Evolutionary conservation across 352 stramenopile genomes (phyloP), one percentile per base, ranked within the genome.

Genomic region (Phytophthora idaei): DNA sequence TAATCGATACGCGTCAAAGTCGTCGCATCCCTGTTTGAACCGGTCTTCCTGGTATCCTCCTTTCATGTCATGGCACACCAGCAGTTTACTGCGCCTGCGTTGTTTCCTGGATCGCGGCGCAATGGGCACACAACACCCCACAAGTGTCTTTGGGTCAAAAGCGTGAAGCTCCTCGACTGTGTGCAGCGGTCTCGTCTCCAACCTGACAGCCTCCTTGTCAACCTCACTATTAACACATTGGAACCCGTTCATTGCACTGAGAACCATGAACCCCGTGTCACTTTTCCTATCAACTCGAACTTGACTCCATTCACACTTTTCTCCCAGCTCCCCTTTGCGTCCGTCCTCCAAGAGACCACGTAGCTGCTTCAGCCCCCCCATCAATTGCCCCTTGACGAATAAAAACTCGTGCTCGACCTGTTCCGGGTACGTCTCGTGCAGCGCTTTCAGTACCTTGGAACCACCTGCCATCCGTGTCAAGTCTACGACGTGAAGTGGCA

Each of bases 51-150:
- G 59, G 47, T 81, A 90, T 6, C 74, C 78, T n/a, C 77, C 78
- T 59, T 73, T 71, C 77, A 90, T 76, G 37, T 87, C 78, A 50
- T 88, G 77, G 17, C 78, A 90, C 21, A 87, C 74, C 46, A 90
- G 61, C 57, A 90, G 49, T 50, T 81, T 76, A 53, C 73, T 89
- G 25, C 74, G 71, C 65, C 74, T 64, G 37, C 48, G 53, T 29
- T 69, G 69, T 4, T 61, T 69, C 41, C 64, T 64, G 27, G 68
- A 57, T 15, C 48, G 59, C 51, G 48, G 21, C 32, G 72, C 77
- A 57, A 80, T 69, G 4, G 69, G 72, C 41, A 81, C 55, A 9
- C 34, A 54, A 3, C 60, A 71, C 17, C 57, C 14, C n/a, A 70
- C 44, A 15, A 61, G 14, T 25, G 17, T 64, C 37, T 31, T 55